Evolutionary conservation across 2,329 filamentous ascomycete species (phyloP), one percentile per base, ranked within the genome.

Genomic region (Colletotrichum sp.): DNA sequence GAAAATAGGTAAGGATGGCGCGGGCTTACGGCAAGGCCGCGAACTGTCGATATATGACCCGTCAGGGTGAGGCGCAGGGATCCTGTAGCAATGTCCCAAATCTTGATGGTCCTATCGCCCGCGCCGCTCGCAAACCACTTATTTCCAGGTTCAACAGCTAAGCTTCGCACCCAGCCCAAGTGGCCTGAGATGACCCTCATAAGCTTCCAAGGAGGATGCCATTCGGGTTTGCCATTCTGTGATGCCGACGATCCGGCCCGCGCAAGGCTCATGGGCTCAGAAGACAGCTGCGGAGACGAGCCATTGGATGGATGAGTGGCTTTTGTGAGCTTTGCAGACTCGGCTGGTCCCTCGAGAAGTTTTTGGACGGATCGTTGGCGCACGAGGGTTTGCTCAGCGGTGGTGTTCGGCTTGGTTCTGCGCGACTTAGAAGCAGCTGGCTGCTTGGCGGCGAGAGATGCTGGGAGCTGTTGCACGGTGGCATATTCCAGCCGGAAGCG

Each of bases 161-260:
- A 87, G 79, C 92, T 92, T 77, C 96, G 91, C 78, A 99, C 97
- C 97, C 97, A 99, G 30, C 97, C 97, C 80, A 99, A 86, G 83
- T 99, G 97, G 18, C 98, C 97, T 1, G 96, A 98, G 79, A 99
- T 98, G 77, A 99, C 98, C 77, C 97, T 92, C 94, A 98, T 98
- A 76, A 99, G 89, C 90, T 98, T 99, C 97, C 98, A 99, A 15
- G 98, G 98, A 77, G 96, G 92, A 84, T 99, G 97, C 97, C 97
- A 99, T 74, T 98, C 94, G 1, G 98, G 98, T 83, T 93, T 95
- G 73, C 93, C 89, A 78, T 87, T 81, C 81, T 85, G 81, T 24
- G 75, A 26, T 48, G 64, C 24, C 21, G 52, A 55, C 12, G 61
- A 21, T 9, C 39, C 61, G 73, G 79, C 78, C 48, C 80, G 81